These are phyloP conservation scores for Penicillium bialowiezense DNA, from an alignment of 495 filamentous ascomycete genomes.

Conservation along the genomic window DNA sequence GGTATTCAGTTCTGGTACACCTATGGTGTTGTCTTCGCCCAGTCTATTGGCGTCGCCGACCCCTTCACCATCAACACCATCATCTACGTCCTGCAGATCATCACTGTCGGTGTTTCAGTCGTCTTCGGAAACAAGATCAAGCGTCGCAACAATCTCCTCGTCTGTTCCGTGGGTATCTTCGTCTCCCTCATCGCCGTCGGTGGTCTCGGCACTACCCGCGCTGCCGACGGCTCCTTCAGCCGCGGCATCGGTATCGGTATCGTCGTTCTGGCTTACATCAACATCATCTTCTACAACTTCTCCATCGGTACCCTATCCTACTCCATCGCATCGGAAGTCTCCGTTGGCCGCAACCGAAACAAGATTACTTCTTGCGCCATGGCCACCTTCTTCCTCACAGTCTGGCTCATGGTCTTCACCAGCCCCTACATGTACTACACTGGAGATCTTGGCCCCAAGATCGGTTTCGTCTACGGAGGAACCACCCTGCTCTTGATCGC, in stretches of 20 bases:
- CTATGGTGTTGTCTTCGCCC: constrained; percentile 38
- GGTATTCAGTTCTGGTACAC: constrained; percentile 40
- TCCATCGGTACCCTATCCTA: constrained; percentile 30
- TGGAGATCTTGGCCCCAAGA: constrained; percentile 34
- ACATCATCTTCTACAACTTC: constrained; percentile 38
- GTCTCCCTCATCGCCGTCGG: constrained; percentile 32
- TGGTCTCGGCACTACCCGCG: constrained; percentile 25
- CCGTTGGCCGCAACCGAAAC: constrained; percentile 36
- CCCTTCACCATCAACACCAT: constrained; percentile 36
- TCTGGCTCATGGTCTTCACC: constrained; percentile 37
- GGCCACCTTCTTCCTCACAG: constrained; percentile 28
- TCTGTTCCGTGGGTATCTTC: constrained; percentile 26
- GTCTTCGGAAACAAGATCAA: constrained; percentile 30
- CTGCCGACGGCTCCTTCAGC: constrained; percentile 9
- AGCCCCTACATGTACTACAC: constrained; percentile 38
- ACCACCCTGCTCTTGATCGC: constrained; percentile 25
- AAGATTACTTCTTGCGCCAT: constrained; percentile 34
- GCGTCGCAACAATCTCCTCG: constrained; percentile 29
- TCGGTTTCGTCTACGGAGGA: constrained; percentile 35
- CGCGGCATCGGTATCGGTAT: constrained; percentile 21
- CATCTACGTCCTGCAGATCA: constrained; percentile 34
- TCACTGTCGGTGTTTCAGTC: constrained; percentile 28
- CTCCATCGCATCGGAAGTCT: constrained; percentile 32
- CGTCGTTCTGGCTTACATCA: constrained; percentile 31
- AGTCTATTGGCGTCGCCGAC: constrained; percentile 30